Percentiles rank a stretch among this genome's conserved stretches.
Evolutionary conservation across 192 early-diverging fungal genomes (phyloP).

Genomic region (Dispira simplex): DNA sequence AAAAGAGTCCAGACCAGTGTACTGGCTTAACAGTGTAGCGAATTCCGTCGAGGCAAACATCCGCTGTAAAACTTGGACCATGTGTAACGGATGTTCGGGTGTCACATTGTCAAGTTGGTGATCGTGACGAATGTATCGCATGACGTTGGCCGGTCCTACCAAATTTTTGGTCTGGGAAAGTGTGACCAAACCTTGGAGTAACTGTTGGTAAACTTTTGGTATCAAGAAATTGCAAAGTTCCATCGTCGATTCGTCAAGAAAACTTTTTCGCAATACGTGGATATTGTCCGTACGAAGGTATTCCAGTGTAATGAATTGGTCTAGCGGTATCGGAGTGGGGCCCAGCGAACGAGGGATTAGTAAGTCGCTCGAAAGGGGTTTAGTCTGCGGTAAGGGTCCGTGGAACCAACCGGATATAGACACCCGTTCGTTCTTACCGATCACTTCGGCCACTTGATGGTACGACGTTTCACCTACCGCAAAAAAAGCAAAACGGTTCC

Average conservation of each 20-base stretch:
- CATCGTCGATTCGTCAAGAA: constrained; percentile 24
- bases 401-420: constrained; percentile 57
- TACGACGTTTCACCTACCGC: constrained; percentile 37
- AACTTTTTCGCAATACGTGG: constrained; percentile 24
- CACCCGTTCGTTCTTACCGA: constrained; percentile 22
- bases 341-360: constrained; percentile 12
- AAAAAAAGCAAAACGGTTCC: constrained; percentile 43
- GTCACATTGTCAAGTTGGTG: not conserved
- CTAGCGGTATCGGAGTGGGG: constrained; percentile 5
- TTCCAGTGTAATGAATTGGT: constrained; percentile 27
- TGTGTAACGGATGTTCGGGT: not conserved
- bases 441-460: constrained; percentile 41
- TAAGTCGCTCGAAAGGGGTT: not conserved
- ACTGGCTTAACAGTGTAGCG: constrained; percentile 13
- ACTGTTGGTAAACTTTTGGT: constrained; percentile 17
- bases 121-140: constrained; percentile 4
- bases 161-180: not conserved
- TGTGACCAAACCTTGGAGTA: constrained; percentile 17
- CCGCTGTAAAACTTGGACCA: not conserved
- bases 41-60: constrained; percentile 18
- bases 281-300: constrained; percentile 23
- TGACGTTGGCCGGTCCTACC: constrained; percentile 15
- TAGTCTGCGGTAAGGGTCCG: constrained; percentile 21
- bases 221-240: constrained; percentile 24
- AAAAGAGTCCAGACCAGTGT: constrained; percentile 16